Evolutionary conservation across 2,329 filamentous ascomycete species (phyloP).

Genomic region (Penicillium concentricum): DNA sequence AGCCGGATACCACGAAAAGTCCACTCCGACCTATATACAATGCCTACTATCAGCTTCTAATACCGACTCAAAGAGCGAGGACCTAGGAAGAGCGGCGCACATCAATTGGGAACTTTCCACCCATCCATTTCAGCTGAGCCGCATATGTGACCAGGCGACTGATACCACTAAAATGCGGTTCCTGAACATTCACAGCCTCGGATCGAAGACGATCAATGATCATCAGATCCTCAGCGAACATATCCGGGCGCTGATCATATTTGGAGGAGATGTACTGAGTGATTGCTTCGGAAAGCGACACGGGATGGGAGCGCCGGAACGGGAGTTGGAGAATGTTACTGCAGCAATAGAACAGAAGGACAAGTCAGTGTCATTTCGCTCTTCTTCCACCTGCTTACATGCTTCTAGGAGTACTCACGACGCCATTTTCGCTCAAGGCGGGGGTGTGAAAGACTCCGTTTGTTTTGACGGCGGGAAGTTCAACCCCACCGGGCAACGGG

Average conservation of each 20-base stretch:
- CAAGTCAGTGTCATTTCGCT: neutral
- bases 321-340: constrained; percentile 68
- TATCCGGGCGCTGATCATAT: constrained; percentile 98
- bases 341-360: neutral
- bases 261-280: constrained; percentile 95
- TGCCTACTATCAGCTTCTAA: constrained; percentile 8
- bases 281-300: constrained; percentile 78
- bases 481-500: constrained; percentile 32
- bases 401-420: constrained; percentile 29
- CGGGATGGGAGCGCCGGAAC: constrained; percentile 78
- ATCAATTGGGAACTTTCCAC: constrained; percentile 94
- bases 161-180: constrained; percentile 83
- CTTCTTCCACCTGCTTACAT: neutral
- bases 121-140: constrained; percentile 88
- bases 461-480: constrained; percentile 31
- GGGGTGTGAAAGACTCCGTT: constrained; percentile 18
- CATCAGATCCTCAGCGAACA: constrained; percentile 87
- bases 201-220: constrained; percentile 78
- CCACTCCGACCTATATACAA: constrained; percentile 71
- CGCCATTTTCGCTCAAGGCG: constrained; percentile 29
- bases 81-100: constrained; percentile 47
- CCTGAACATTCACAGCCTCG: constrained; percentile 84
- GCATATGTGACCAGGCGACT: constrained; percentile 88
- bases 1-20: constrained; percentile 95
- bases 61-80: constrained; percentile 6